Evolutionary conservation across 179 eudicot genomes (phyloP), one percentile per base, ranked within the genome.

Genomic region (Beta macrorhiza): DNA sequence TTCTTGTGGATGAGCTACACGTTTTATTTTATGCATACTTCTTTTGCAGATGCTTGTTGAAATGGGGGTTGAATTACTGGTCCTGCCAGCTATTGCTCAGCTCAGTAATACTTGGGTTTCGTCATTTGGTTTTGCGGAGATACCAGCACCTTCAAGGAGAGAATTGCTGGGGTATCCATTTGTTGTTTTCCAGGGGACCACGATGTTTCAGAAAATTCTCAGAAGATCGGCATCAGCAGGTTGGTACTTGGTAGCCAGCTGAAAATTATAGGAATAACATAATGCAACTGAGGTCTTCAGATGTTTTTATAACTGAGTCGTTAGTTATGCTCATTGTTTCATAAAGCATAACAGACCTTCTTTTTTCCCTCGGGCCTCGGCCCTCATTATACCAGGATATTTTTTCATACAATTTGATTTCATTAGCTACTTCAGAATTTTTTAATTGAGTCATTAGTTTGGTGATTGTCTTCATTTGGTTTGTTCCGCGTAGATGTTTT

Each of bases 81-180:
- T 88, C 15, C 83, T 88, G 72, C 91, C 91, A 55, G 91, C 85
- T 61, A 88, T 87, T 58, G 85, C 91, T 77, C 84, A 87, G 85
- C 85, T 88, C 25, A 84, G 83, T 59, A 76, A 86, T 58, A 86
- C 87, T 16, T 88, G 91, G 91, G 88, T 86, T 55, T 80, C 87
- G 22, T 77, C 87, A 17, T 88, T 88, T 79, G 89, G 87, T 47
- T 88, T 88, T 76, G 71, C 82, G 7, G 85, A 88, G 75, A 87
- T 88, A 86, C 80, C 87, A 74, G 77, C 76, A 65, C 44, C 75
- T 61, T 63, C 76, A 67, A 80, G 85, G 81, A 81, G 64, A 70
- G 88, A 87, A 77, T 79, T 88, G 13, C 67, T 75, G 53, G 89
- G 87, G 11, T 88, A 83, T 83, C 88, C 91, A 68, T 88, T 88